Evolutionary conservation across 2,329 filamentous ascomycete species (phyloP).

Genomic region (Microcyclospora tardicrescens): DNA sequence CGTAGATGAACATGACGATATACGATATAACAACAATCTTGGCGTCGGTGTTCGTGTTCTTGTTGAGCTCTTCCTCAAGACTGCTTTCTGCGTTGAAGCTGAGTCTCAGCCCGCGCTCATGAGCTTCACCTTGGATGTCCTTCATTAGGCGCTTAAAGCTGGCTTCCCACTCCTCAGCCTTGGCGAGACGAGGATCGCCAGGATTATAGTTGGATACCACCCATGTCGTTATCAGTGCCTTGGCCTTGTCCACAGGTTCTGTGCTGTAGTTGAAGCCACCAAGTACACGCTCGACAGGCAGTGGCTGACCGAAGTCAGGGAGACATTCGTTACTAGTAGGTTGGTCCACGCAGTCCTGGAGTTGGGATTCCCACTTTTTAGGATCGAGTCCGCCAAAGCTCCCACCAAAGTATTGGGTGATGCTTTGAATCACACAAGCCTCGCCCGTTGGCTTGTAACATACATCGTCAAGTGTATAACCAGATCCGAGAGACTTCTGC

Average conservation of each 20-base stretch:
- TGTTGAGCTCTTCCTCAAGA: slow-evolving; percentile 89
- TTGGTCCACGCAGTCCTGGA: slow-evolving; percentile 61
- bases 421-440: slow-evolving; percentile 82
- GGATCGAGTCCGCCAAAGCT: slow-evolving; percentile 44
- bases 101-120: slow-evolving; percentile 62
- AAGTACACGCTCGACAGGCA: slow-evolving; percentile 73
- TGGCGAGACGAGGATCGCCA: slow-evolving; percentile 54
- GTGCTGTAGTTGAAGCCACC: slow-evolving; percentile 60
- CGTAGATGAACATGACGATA: slow-evolving; percentile 97
- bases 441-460: slow-evolving; percentile 89
- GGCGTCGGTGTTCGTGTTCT: slow-evolving; percentile 94
- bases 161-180: slow-evolving; percentile 81
- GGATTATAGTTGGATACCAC: slow-evolving; percentile 79
- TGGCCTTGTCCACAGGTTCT: slow-evolving; percentile 50
- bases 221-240: slow-evolving; percentile 83
- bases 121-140: slow-evolving; percentile 68
- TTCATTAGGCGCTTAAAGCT: slow-evolving; percentile 62
- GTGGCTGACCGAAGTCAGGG: slow-evolving; percentile 76
- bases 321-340: slow-evolving; percentile 52
- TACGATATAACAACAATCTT: slow-evolving; percentile 96
- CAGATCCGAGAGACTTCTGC: slow-evolving; percentile 56
- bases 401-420: slow-evolving; percentile 77
- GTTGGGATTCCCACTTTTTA: slow-evolving; percentile 55
- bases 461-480: slow-evolving; percentile 63
- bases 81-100: slow-evolving; percentile 95